phyloP scores from a whole-genome alignment of 116 monocot genomes.

The Papilionanthe hybrid region DNA sequence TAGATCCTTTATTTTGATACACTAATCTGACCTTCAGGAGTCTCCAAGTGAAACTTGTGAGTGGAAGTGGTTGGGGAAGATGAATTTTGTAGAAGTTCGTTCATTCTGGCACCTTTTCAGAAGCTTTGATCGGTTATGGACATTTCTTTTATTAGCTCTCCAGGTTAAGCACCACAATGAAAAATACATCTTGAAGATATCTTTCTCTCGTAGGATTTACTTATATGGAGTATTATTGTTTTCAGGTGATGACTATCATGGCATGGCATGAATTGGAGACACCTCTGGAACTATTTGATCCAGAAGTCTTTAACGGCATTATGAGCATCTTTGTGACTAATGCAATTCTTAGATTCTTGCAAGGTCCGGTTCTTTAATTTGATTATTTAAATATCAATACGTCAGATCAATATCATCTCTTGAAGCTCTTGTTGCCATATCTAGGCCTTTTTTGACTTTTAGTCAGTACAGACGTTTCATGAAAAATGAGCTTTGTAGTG shows the following conservation, averaged over 20 bases:
- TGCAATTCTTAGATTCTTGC: conserved; percentile 55
- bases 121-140: conserved; percentile 90
- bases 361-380: conserved; percentile 35
- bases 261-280: conserved; percentile 68
- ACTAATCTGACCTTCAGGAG: conserved; percentile 12
- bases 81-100: conserved; percentile 73
- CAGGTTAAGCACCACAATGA: conserved; percentile 38
- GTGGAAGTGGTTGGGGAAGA: conserved; percentile 66
- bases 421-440: not conserved
- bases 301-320: conserved; percentile 46
- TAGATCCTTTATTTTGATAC: not conserved
- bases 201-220: not conserved
- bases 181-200: not conserved
- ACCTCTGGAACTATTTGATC: conserved; percentile 54
- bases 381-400: not conserved
- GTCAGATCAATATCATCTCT: not conserved
- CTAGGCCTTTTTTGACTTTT: not conserved
- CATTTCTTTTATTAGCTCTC: conserved; percentile 53
- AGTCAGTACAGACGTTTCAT: not conserved
- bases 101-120: conserved; percentile 85
- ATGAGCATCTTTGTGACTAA: conserved; percentile 76
- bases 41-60: conserved; percentile 6
- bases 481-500: not conserved
- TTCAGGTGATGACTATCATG: conserved; percentile 66
- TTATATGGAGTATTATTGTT: not conserved